A percentile compares a stretch with the other conserved stretches of the same genome.
Conservation (phyloP, 148 eudicot genomes). For the Nepenthes gracilis region DNA sequence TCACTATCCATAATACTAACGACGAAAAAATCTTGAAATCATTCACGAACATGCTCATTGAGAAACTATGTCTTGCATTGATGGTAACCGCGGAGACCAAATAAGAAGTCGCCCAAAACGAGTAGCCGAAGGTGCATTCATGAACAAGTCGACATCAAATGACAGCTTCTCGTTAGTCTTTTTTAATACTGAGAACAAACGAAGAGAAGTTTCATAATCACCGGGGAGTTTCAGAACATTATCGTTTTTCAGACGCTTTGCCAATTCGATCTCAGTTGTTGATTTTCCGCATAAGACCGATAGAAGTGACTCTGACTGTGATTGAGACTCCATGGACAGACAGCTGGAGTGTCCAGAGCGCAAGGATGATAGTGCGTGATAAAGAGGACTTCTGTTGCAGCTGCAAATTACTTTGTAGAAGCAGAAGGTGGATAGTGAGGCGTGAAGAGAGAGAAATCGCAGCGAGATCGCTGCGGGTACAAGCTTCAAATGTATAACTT, state of each 20-base stretch:
- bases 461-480: too few species aligned
- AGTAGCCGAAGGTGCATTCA: conserved; percentile 37
- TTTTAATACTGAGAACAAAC: conserved; percentile 27
- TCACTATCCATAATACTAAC: too few species aligned
- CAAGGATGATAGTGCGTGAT: too few species aligned
- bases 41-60: conserved; percentile 25
- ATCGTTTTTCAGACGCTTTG: conserved; percentile 21
- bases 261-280: conserved; percentile 35
- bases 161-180: conserved; percentile 13
- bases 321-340: conserved; percentile 39
- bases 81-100: conserved; percentile 67
- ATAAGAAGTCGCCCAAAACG: conserved; percentile 62
- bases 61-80: conserved; percentile 78
- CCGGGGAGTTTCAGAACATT: conserved; percentile 39
- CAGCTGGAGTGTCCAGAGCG: neutral
- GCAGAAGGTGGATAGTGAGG: too few species aligned
- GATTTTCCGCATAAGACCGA: conserved; percentile 58
- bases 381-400: too few species aligned
- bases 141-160: conserved; percentile 29
- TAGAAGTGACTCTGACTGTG: conserved; percentile 4
- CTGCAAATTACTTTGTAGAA: too few species aligned
- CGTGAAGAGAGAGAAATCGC: too few species aligned
- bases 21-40: neutral
- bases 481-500: too few species aligned
- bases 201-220: conserved; percentile 17